A percentile compares a stretch with the other conserved stretches of the same genome.
These are phyloP conservation scores for Kingdonia uniflora DNA, from an alignment of 164 flowering plant species.

Conservation along the genomic window DNA sequence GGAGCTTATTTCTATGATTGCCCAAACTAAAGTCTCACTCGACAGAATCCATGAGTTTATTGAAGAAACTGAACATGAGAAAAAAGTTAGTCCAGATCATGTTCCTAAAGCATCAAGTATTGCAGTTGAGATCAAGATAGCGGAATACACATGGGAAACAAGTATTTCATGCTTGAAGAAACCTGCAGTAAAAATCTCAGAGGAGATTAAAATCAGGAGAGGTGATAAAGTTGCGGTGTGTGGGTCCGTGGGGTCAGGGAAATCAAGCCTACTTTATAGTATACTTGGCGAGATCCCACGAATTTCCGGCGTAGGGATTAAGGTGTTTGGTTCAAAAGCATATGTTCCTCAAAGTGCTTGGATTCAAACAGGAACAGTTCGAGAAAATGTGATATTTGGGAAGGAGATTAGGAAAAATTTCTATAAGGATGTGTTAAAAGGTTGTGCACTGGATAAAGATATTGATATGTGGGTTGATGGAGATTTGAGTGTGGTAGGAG, in stretches of 20 bases:
- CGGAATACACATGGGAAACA: slow-evolving; percentile 58
- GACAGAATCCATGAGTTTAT: slow-evolving; percentile 47
- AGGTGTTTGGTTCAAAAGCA: slow-evolving; percentile 60
- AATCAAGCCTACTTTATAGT: slow-evolving; percentile 64
- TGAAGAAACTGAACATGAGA: slow-evolving; percentile 37
- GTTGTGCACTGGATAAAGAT: slow-evolving; percentile 62
- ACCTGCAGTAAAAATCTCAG: slow-evolving; percentile 37
- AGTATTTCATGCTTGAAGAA: slow-evolving; percentile 17
- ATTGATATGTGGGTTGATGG: slow-evolving; percentile 53
- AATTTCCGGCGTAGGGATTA: slow-evolving; percentile 34
- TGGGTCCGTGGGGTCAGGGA: slow-evolving; percentile 84
- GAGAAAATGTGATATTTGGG: slow-evolving; percentile 79
- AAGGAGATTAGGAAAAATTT: slow-evolving; percentile 37
- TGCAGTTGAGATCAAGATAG: slow-evolving; percentile 44
- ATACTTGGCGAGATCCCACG: slow-evolving; percentile 72
- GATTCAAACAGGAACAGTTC: slow-evolving; percentile 73
- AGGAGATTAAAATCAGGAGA: slow-evolving; percentile 34
- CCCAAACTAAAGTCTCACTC: slow-evolving; percentile 74
- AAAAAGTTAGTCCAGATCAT: slow-evolving; percentile 9
- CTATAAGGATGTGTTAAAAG: slow-evolving; percentile 52
- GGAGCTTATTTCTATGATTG: slow-evolving; percentile 68
- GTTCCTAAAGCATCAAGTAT: slow-evolving; percentile 16
- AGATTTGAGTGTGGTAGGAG: slow-evolving; percentile 57
- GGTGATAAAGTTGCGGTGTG: slow-evolving; percentile 71
- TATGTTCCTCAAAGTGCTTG: slow-evolving; percentile 82